Evolutionary conservation across 192 early-diverging fungal genomes (phyloP).

Genomic region (Thamnidium elegans): DNA sequence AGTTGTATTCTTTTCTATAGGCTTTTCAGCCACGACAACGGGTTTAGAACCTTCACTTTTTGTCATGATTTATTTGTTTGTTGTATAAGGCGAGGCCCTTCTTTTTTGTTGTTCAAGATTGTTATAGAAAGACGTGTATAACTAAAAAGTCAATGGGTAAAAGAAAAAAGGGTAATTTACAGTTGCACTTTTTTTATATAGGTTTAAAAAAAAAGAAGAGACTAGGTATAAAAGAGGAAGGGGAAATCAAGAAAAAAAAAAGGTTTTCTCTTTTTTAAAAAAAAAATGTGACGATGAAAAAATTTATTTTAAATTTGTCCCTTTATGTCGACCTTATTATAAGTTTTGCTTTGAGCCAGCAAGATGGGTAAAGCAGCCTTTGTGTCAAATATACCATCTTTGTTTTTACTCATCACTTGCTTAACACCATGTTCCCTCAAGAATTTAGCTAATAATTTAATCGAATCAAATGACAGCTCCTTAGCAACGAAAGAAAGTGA

Average conservation of each 20-base stretch:
- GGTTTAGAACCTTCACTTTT: too few relatives aligned
- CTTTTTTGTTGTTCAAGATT: not conserved
- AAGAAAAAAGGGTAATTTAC: not conserved
- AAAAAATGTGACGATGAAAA: not conserved
- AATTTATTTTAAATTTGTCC: too few relatives aligned
- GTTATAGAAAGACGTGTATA: not conserved
- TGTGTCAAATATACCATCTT: constrained; percentile 45
- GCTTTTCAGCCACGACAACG: too few relatives aligned
- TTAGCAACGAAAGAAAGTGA: constrained; percentile 6
- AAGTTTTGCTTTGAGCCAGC: constrained; percentile 53
- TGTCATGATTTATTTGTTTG: too few relatives aligned
- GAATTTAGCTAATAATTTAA: constrained; percentile 45
- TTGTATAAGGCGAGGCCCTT: not conserved
- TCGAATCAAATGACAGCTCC: not conserved
- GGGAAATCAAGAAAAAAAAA: constrained; percentile 1
- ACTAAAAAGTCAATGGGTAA: too few relatives aligned
- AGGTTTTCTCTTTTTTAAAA: not conserved
- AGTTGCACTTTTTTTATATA: not conserved
- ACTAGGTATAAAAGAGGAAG: not conserved
- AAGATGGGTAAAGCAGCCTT: constrained; percentile 55
- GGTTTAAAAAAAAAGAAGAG: constrained; percentile 1
- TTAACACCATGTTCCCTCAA: constrained; percentile 37
- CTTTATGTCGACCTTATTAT: constrained; percentile 21
- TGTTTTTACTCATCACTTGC: constrained; percentile 27
- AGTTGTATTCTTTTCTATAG: too few relatives aligned